These are phyloP conservation scores for Klebsormidium nitens DNA, from an alignment of 139 green algal genomes.

Conservation along the genomic window DNA sequence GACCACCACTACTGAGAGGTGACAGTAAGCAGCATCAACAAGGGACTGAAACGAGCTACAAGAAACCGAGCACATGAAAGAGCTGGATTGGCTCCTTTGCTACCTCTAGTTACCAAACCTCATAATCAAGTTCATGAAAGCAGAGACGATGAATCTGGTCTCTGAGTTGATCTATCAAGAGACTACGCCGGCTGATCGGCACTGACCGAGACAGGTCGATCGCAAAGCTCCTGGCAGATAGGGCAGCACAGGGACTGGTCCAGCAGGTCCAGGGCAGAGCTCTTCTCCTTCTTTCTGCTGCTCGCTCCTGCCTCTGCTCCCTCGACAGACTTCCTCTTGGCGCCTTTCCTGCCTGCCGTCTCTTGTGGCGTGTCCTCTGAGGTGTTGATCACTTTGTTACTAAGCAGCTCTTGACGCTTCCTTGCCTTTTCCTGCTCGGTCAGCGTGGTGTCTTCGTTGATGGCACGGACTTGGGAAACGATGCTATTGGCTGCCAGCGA, in stretches of 20 bases:
- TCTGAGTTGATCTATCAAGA: not conserved
- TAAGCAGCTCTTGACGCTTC: slow-evolving; percentile 72
- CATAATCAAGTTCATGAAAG: not conserved
- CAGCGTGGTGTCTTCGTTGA: slow-evolving; percentile 54
- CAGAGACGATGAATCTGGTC: not conserved
- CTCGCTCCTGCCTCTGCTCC: slow-evolving; percentile 1
- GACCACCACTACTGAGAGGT: not conserved
- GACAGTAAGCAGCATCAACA: not conserved
- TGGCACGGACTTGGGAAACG: too few relatives aligned
- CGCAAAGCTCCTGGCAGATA: slow-evolving; percentile 81
- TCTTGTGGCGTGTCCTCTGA: not conserved
- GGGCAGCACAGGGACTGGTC: slow-evolving; percentile 80
- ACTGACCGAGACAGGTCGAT: slow-evolving; percentile 77
- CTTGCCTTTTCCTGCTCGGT: slow-evolving; percentile 71
- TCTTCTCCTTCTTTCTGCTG: not conserved
- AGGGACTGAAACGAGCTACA: not conserved
- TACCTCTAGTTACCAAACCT: not conserved
- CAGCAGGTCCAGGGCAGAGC: slow-evolving; percentile 26
- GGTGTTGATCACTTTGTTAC: slow-evolving; percentile 19
- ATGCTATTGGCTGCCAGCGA: slow-evolving; percentile 19
- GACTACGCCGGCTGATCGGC: not conserved
- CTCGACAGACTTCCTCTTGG: not conserved
- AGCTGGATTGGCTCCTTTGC: not conserved
- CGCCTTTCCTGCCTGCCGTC: not conserved
- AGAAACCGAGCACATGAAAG: not conserved